These are phyloP conservation scores for Ottelia alismoides DNA, from an alignment of 106 monocot genomes.

Conservation along the genomic window DNA sequence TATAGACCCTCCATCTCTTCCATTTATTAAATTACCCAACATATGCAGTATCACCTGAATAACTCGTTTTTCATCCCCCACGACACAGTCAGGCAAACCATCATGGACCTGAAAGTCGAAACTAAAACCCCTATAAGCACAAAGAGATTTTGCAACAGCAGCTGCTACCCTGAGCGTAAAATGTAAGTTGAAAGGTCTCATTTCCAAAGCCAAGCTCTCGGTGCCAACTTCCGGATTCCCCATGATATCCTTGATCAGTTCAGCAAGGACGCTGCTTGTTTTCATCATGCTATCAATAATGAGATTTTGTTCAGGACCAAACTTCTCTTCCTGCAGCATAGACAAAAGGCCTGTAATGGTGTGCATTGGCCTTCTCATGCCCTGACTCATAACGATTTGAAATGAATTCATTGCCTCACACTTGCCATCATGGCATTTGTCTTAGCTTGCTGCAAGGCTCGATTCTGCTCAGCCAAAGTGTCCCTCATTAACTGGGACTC, in stretches of 20 bases:
- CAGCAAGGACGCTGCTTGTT: constrained; percentile 32
- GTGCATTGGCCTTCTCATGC: constrained; percentile 58
- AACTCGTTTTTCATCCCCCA: constrained; percentile 59
- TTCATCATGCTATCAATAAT: constrained; percentile 28
- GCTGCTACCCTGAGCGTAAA: constrained; percentile 43
- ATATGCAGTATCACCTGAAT: constrained; percentile 49
- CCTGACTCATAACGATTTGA: constrained; percentile 50
- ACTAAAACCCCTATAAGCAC: constrained; percentile 31
- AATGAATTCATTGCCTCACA: constrained; percentile 46
- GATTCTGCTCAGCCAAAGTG: constrained; percentile 38
- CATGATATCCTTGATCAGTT: constrained; percentile 47
- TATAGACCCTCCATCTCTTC: constrained; percentile 20
- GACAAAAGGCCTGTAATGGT: constrained; percentile 54
- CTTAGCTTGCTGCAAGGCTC: constrained; percentile 38
- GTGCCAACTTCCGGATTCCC: constrained; percentile 15
- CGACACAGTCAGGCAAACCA: constrained; percentile 22
- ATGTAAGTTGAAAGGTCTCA: constrained; percentile 34
- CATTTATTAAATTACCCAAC: constrained; percentile 27
- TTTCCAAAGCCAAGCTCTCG: constrained; percentile 27
- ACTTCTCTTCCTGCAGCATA: constrained; percentile 45
- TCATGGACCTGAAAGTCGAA: constrained; percentile 33
- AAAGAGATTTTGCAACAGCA: constrained; percentile 37
- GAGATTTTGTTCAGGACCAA: constrained; percentile 43
- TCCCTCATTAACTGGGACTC: constrained; percentile 72
- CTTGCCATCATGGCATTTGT: constrained; percentile 43